These are phyloP conservation scores for Oryza coarctata DNA, from an alignment of 176 grass and related monocot species.

Conservation along the genomic window DNA sequence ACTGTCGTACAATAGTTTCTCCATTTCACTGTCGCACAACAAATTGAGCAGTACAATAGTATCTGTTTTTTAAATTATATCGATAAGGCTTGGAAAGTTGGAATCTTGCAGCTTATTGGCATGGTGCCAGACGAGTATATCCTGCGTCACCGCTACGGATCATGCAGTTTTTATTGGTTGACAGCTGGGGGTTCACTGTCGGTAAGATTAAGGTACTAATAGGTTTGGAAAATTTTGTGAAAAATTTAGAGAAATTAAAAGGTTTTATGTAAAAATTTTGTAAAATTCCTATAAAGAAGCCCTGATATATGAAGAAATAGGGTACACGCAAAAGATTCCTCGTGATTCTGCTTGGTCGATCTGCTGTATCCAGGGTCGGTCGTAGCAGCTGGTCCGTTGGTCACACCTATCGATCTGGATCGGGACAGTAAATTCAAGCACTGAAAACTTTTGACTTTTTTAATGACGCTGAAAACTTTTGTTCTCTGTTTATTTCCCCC, in stretches of 20 bases:
- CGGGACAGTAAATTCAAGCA: no score
- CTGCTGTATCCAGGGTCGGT: no score
- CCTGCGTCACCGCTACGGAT: background rate
- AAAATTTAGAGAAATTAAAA: no score
- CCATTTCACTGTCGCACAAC: background rate
- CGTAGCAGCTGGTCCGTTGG: no score
- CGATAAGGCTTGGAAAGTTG: background rate
- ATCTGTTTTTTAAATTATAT: background rate
- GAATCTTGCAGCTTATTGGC: background rate
- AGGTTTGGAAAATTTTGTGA: no score
- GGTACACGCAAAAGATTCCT: slow-evolving; percentile 24
- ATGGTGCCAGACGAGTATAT: background rate
- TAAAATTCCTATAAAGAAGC: no score
- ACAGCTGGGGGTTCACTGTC: slow-evolving; percentile 4
- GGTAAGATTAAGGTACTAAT: background rate
- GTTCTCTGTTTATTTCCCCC: background rate
- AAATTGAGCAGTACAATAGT: background rate
- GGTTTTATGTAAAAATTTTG: no score
- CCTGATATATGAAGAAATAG: slow-evolving; percentile 6
- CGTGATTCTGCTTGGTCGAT: no score
- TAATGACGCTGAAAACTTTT: no score
- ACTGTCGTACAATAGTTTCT: no score
- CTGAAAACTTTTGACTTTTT: no score
- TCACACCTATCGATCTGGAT: no score
- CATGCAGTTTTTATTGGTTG: background rate